Base-by-base conservation (phyloP, 768 basidiomycete species). In the Hygrocybe punicea region DNA sequence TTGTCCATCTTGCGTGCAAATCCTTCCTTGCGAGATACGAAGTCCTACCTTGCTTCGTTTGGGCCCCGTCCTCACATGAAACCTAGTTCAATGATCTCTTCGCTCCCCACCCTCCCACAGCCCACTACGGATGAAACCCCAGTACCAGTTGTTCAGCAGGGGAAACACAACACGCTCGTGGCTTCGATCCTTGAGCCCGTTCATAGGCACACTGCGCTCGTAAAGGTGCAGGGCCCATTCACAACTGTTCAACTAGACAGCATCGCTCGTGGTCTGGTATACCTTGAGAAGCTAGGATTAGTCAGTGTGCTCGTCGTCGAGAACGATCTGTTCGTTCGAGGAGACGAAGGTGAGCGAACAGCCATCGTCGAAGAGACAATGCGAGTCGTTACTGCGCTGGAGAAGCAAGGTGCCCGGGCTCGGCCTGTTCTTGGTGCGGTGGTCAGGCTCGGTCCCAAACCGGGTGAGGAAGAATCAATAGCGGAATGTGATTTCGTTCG, bases 171-270 rank as follows among this genome's bases (percentile, higher is more conserved):
- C 58, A 82, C 80, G 7, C 76, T 88, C 62, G 73, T 89, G 58
- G 80, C 83, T 6, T 85, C 86, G n/a, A 86, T 90, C 62, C 78
- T 95, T n/a, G 79, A 94, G 65, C 95, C 95, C 6, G 83, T 91
- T 53, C 76, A 84, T 56, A 82, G 85, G 44, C 87, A 92, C 52
- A 96, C 97, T 1, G 93, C 95, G 4, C 84, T 99, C 14, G 95
- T 99, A 63, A 98, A 98, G 73, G 76, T 98, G 2, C 97, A 98
- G 70, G 93, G 95, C 9, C 97, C 97, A 2, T 98, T 98, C 68
- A 89, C 85, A 9, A 89, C 96, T 71, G 81, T 85, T 7, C 97
- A 98, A 65, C 84, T 98, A 57, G 91, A 96, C 62, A 95, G 94
- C 69, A 92, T 99, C 62, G 86, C 89, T 39, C 83, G 88, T 39